These are phyloP conservation scores for Hansfordia pulvinata DNA, from an alignment of 2,329 filamentous ascomycete genomes.

Conservation along the genomic window DNA sequence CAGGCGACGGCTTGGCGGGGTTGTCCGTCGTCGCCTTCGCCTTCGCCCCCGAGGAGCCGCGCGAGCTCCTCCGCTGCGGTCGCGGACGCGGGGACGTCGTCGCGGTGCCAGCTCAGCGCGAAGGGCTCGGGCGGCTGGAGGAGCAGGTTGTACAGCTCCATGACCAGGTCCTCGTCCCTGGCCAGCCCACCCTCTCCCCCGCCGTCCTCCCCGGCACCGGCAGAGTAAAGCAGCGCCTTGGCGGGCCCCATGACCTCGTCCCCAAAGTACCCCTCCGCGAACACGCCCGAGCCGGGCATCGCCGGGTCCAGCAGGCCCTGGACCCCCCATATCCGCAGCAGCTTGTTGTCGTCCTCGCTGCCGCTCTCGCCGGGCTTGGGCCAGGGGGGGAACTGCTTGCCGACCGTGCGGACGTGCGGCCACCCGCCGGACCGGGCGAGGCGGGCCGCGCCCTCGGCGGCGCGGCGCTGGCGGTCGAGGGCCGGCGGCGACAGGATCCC, in stretches of 20 bases:
- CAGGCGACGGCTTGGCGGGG: too few species aligned
- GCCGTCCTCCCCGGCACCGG: conserved; percentile 19
- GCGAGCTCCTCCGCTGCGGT: conserved; percentile 51
- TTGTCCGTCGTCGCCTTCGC: too few species aligned
- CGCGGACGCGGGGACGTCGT: conserved; percentile 61
- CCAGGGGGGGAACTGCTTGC: conserved; percentile 89
- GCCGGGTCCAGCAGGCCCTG: conserved; percentile 71
- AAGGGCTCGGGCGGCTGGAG: conserved; percentile 61
- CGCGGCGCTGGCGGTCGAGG: conserved; percentile 44
- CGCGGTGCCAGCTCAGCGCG: conserved; percentile 71
- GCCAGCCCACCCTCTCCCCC: conserved; percentile 4
- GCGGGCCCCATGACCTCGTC: conserved; percentile 48
- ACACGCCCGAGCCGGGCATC: conserved; percentile 46
- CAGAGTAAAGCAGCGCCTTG: conserved; percentile 52
- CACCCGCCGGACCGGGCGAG: conserved; percentile 58
- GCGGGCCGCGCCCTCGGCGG: conserved; percentile 40
- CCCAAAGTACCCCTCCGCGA: conserved; percentile 61
- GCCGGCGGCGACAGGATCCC: conserved; percentile 43
- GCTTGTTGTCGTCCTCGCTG: too few species aligned
- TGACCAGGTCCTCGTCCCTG: conserved; percentile 52
- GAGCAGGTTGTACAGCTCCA: conserved; percentile 83
- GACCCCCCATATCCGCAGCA: conserved; percentile 91
- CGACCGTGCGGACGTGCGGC: conserved; percentile 72
- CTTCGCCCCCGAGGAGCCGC: too few species aligned
- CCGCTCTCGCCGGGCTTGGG: conserved; percentile 34